Evolutionary conservation across 169 alveolate genomes (phyloP), one percentile per base, ranked within the genome.

Genomic region (Plasmodium gallinaceum): DNA sequence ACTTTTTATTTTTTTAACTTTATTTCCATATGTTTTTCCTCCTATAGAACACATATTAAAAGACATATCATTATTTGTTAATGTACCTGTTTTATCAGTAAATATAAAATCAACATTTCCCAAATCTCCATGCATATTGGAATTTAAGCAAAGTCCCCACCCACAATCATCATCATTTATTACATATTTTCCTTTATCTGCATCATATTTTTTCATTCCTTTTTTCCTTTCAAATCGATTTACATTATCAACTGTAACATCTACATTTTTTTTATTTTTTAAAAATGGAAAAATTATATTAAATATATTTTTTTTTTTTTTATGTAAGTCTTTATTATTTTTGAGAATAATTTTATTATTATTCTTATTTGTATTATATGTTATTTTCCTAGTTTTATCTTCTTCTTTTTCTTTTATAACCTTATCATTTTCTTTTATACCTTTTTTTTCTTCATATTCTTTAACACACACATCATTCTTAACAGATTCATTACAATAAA

Each of bases 31-130:
- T 32, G 87, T 61, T 14, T 60, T 14, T 26, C 88, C 92, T 66
- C 71, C 92, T 57, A 86, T 71, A 65, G 92, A 86, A 22, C 92
- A 86, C 87, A 86, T 86, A 52, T 96, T 96, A 88, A 97, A 98
- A 91, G 97, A 97, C 99, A 98, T 98, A 42, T 96, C 94, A 88
- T 98, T 99, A 88, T 97, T 96, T 14, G 99, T 99, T 76, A 99
- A 94, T 3, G 99, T 99, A 0, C 99, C 99, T 18, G 99, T 99
- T 92, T 99, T 99, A 92, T 99, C 99, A 6, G 98, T 95, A 88
- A 98, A 99, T 32, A 99, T 94, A 88, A 97, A 97, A 32, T 98
- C 96, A 20, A 99, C 97, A 83, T 97, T 97, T 10, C 99, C 99
- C 76, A 99, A 95, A 90, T 98, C 99, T 87, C 98, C 99, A 88